Base-by-base conservation (phyloP, 1,139 yeast species). In the Pneumocystis carinii region DNA sequence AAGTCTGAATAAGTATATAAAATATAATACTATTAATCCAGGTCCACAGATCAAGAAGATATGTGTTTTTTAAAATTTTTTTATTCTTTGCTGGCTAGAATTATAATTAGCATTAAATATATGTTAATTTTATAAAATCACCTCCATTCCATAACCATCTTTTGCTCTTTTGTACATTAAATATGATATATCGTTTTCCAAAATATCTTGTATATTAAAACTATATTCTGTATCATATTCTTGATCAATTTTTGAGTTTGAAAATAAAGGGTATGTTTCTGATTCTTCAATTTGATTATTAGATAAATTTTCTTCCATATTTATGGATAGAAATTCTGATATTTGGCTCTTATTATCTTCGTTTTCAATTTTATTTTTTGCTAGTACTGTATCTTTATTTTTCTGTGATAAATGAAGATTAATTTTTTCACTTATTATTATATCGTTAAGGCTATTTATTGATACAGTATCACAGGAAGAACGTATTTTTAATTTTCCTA, bases 11-110 rank as follows among this genome's bases (percentile, higher is more conserved):
- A 19, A 3, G 7, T n/a, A 17, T 3, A 57, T 39, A 39, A 29
- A 57, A 3, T n/a, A 37, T 17, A 0, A 95, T 90, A 61, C 87
- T 80, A 7, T 83, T 81, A 36, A 90, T 74, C 97, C 97, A 90
- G 70, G 85, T 83, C 97, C 97, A 90, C 0, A 95, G 85, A 69
- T 87, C 85, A 66, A 85, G 77, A 48, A 89, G 76, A 67, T 83
- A 83, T 41, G 83, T 86, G 37, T 83, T 75, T 17, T 83, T 87
- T 60, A 89, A 75, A 17, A 88, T 77, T 27, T 78, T 77, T 53
- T 85, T 80, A 66, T 90, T 90, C 56, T 75, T 75, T 61, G 15
- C 29, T 3, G 59, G 14, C 38, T 57, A 39, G 7, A 10, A 48
- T 24, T 48, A 48, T 48, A 24, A 8, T 48, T 10, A 57, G n/a